These are phyloP conservation scores for Dillenia turbinata DNA, from an alignment of 164 flowering plant genomes.

Conservation along the genomic window DNA sequence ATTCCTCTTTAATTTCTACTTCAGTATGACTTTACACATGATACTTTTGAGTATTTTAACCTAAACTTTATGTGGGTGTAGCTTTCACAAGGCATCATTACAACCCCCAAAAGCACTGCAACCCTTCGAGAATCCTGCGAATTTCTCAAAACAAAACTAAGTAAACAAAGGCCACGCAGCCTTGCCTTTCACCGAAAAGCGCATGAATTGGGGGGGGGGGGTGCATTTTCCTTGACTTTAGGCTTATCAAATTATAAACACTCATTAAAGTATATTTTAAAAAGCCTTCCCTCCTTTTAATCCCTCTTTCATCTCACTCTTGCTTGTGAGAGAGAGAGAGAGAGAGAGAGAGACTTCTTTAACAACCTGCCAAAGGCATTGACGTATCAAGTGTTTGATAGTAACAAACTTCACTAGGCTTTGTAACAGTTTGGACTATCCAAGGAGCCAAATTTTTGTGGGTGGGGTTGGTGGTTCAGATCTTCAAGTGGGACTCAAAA, in stretches of 20 bases:
- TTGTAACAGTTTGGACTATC: no score
- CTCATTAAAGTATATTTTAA: constrained; percentile 21
- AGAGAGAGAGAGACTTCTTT: constrained; percentile 3
- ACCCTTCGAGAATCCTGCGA: constrained; percentile 43
- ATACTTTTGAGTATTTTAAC: constrained; percentile 11
- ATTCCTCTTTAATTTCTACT: constrained; percentile 23
- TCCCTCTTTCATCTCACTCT: constrained; percentile 26
- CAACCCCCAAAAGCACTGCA: constrained; percentile 60
- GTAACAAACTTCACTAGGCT: no score
- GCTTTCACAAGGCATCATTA: constrained; percentile 58
- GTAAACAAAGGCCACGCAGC: constrained; percentile 21
- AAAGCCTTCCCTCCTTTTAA: constrained; percentile 19
- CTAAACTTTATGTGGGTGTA: constrained; percentile 21
- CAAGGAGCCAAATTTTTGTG: neutral
- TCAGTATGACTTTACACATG: constrained; percentile 40
- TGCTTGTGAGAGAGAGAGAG: neutral
- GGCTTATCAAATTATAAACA: constrained; percentile 26
- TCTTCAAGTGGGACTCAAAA: neutral
- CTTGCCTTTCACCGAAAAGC: constrained; percentile 73
- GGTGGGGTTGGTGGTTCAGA: constrained; percentile 7
- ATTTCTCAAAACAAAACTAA: constrained; percentile 16
- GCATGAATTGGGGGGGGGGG: constrained; percentile 1
- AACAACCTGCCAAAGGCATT: neutral
- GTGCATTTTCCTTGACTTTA: constrained; percentile 33
- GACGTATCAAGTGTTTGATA: no score